phyloP scores from a whole-genome alignment of 176 grass and related monocot genomes.

The Musa beccarii region DNA sequence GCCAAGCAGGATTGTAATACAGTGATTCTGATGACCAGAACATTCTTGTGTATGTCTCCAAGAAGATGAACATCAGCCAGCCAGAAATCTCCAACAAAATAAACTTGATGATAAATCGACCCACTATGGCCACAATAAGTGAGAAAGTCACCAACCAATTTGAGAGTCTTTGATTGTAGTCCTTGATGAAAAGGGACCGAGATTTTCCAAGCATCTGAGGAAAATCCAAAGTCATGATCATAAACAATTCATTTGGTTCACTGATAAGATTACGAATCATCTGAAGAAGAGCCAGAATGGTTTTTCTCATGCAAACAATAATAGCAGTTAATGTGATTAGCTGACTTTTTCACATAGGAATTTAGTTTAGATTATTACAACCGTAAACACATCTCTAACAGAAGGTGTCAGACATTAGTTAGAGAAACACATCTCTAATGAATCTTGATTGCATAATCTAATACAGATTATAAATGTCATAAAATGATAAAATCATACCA shows the following conservation, averaged over 20 bases:
- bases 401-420: neutral
- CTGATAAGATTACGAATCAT: neutral
- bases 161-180: conserved; percentile 83
- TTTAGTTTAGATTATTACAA: neutral
- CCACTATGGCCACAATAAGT: conserved; percentile 62
- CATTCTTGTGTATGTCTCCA: conserved; percentile 75
- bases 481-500: too few relatives aligned
- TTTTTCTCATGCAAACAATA: neutral
- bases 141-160: conserved; percentile 84
- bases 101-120: conserved; percentile 72
- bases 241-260: neutral
- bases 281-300: too few relatives aligned
- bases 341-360: neutral
- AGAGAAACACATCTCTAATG: too few relatives aligned
- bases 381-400: neutral
- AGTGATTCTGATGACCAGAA: conserved; percentile 84
- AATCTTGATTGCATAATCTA: too few relatives aligned
- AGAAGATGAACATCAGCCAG: conserved; percentile 88
- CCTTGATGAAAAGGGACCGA: conserved; percentile 68
- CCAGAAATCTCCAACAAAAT: conserved; percentile 62
- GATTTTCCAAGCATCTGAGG: conserved; percentile 69
- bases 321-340: neutral
- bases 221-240: neutral
- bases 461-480: too few relatives aligned
- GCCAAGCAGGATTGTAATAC: conserved; percentile 83